Evolutionary conservation across 2,329 filamentous ascomycete species (phyloP), one percentile per base, ranked within the genome.

Genomic region (Ophiocordyceps camponoti-rufipedis): DNA sequence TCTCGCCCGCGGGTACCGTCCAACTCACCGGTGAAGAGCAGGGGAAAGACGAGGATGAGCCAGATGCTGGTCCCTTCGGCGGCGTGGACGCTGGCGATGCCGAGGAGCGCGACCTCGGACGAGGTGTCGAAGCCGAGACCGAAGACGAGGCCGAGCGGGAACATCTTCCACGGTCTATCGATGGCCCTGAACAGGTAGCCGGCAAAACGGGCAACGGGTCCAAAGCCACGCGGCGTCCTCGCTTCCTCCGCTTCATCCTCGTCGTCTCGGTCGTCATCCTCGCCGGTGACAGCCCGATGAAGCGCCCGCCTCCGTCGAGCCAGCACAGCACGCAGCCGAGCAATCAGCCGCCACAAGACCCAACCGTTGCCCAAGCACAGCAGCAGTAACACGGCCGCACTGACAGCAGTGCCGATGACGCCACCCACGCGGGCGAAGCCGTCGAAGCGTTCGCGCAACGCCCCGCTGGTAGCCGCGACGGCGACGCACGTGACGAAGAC

Each of bases 81-180:
- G 0, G 83, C 88, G 55, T 95, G 83, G 2, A 98, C 78, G 29
- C 83, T 87, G 0, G 85, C 83, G 50, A 96, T 94, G 0, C 89
- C 91, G 1, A 98, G 64, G 8, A 98, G 72, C 0, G 91, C 89
- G 55, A 96, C 85, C 60, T 98, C 89, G 8, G 85, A 94, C 39
- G 84, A 93, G 0, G 91, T 96, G 58, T 96, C 91, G 58, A 98
- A 96, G 0, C 89, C 91, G 0, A 96, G 69, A 0, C 89, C 91
- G 55, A 89, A 96, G 5, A 96, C 66, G 0, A 96, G 71, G 0
- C 89, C 89, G 0, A 94, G 67, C 0, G 86, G 87, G 53, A 93
- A 91, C 87, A 94, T 94, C 62, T 96, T 96, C 89, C 89, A 96
- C 0, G 85, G 82, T 5, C 74, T 65, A 53, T 82, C 76, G 31